A percentile compares a stretch with the other conserved stretches of the same genome.
These are phyloP conservation scores for Prosopis cineraria DNA, from an alignment of 306 rosid genomes.

Conservation along the genomic window DNA sequence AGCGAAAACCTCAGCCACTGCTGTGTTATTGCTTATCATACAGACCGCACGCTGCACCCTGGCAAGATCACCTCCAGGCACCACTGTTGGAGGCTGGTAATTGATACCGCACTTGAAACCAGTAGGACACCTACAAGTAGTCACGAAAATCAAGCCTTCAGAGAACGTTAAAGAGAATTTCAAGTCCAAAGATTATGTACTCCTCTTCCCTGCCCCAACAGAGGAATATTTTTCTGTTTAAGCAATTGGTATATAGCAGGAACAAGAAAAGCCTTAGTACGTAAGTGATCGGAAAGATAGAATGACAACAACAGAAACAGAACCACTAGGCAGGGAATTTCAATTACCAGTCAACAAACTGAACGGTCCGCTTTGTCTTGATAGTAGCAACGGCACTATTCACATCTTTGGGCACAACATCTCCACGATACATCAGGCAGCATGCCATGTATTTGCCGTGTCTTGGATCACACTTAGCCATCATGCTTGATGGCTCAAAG, in stretches of 20 bases:
- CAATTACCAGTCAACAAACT: conserved; percentile 77
- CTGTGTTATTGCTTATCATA: conserved; percentile 81
- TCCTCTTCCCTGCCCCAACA: neutral
- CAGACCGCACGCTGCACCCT: conserved; percentile 70
- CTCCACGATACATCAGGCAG: conserved; percentile 86
- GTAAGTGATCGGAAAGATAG: conserved; percentile 1
- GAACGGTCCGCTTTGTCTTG: conserved; percentile 71
- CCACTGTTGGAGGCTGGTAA: conserved; percentile 73
- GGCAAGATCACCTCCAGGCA: conserved; percentile 86
- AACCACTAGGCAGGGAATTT: conserved; percentile 7
- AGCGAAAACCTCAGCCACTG: conserved; percentile 67
- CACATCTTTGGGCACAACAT: conserved; percentile 74
- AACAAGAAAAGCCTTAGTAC: neutral
- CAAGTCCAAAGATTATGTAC: conserved; percentile 3
- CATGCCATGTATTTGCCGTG: conserved; percentile 87
- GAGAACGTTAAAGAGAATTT: conserved; percentile 2
- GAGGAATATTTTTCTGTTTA: conserved; percentile 8
- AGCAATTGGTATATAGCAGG: neutral
- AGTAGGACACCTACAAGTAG: conserved; percentile 69
- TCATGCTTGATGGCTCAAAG: conserved; percentile 78
- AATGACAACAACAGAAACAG: neutral
- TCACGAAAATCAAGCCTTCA: conserved; percentile 5
- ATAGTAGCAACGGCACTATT: conserved; percentile 64
- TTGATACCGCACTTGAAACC: conserved; percentile 89
- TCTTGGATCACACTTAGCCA: conserved; percentile 87